phyloP scores from a whole-genome alignment of 1,139 yeast genomes.

The Hemisphaericaspora lyxosophila region DNA sequence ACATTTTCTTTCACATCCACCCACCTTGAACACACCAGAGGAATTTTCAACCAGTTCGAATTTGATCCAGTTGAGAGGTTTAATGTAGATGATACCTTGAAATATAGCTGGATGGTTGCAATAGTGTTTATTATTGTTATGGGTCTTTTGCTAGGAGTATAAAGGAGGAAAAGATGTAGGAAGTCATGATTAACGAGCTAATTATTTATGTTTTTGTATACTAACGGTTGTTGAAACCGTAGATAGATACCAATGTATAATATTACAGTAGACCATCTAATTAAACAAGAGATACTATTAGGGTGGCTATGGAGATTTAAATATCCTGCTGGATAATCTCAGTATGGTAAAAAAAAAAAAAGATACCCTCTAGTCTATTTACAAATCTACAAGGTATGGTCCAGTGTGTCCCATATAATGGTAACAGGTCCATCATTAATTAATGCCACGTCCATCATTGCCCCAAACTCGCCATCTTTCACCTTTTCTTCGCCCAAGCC shows the following conservation, averaged over 20 bases:
- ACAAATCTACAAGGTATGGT: constrained; percentile 15
- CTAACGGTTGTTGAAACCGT: no score
- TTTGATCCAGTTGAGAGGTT: constrained; percentile 24
- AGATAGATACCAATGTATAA: no score
- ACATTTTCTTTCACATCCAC: neutral
- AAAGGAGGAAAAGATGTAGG: neutral
- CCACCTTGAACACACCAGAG: neutral
- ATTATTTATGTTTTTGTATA: neutral
- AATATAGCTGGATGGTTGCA: constrained; percentile 6
- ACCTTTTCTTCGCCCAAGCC: constrained; percentile 65
- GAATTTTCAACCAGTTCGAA: constrained; percentile 15
- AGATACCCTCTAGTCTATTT: neutral
- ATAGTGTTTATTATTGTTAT: neutral
- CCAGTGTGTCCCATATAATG: constrained; percentile 65
- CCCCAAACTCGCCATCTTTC: constrained; percentile 89
- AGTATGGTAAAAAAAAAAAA: no score
- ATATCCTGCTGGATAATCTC: no score
- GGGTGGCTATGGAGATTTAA: no score
- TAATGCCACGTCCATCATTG: constrained; percentile 90
- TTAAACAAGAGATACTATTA: no score
- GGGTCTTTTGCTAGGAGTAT: constrained; percentile 1
- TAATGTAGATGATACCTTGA: constrained; percentile 19
- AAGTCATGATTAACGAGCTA: neutral
- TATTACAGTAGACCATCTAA: no score
- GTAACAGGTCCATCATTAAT: constrained; percentile 88